These are phyloP conservation scores for Mesembryanthemum crystallinum DNA, from an alignment of 148 eudicot genomes.

Conservation along the genomic window DNA sequence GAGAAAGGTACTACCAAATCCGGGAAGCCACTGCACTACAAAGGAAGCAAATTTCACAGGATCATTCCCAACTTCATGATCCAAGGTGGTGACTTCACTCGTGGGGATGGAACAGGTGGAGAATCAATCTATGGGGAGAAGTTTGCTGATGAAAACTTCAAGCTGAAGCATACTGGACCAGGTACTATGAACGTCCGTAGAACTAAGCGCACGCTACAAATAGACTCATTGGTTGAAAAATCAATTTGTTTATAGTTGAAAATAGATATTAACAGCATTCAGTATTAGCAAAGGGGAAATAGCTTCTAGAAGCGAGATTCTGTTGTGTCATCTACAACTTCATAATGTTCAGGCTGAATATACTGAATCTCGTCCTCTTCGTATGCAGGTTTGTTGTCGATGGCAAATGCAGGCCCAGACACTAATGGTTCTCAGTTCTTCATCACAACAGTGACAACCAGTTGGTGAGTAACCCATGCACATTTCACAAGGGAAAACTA, in stretches of 20 bases:
- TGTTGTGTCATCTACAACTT: not conserved
- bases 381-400: constrained; percentile 71
- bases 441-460: constrained; percentile 93
- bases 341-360: not conserved
- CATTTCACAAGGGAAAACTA: not conserved
- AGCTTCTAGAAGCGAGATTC: not conserved
- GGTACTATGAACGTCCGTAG: constrained; percentile 36
- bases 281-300: not conserved
- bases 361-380: not conserved
- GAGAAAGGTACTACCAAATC: constrained; percentile 87
- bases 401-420: constrained; percentile 93
- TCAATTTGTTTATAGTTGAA: too few relatives aligned
- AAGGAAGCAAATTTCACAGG: constrained; percentile 88
- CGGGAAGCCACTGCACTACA: constrained; percentile 94
- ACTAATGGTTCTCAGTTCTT: constrained; percentile 98
- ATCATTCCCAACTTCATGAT: constrained; percentile 96
- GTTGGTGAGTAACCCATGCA: constrained; percentile 51
- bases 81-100: constrained; percentile 98
- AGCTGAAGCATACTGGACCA: constrained; percentile 95
- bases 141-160: constrained; percentile 96
- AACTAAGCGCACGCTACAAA: too few relatives aligned
- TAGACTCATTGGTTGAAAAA: too few relatives aligned
- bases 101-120: constrained; percentile 91
- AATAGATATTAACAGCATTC: not conserved
- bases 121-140: constrained; percentile 98